Base-by-base conservation (phyloP, 306 rosid species). In the Begonia peltatifolia region DNA sequence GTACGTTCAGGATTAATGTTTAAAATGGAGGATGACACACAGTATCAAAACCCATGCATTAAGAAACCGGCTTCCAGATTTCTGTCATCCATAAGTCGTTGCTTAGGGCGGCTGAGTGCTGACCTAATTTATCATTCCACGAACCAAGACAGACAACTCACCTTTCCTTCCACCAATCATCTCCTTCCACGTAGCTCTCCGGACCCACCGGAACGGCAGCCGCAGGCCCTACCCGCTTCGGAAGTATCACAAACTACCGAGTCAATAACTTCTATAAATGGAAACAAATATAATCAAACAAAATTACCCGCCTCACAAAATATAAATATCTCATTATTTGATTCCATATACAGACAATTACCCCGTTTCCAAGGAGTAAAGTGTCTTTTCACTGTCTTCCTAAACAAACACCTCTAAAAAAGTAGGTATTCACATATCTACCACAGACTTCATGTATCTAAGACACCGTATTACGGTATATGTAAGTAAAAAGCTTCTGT, bases 81-180 rank as follows among this genome's bases (percentile, higher is more conserved):
- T 1, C 46, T 42, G n/a, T n/a, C n/a, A 49, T 41, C 6, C 47
- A 2, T 9, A 55, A 55, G 30, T 54, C 58, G 46, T 14, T 12
- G 42, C 43, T 49, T 18, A 65, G 76, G 95, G 97, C 87, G 94
- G 94, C 97, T 73, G 35, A 25, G 35, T 25, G 35, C 35, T 25
- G 82, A 72, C 89, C 76, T 66, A 68, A 68, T 74, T 73, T 65
- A 48, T 14, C 51, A 60, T 67, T 76, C 67, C 71, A 61, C 71
- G 71, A 66, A 71, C 67, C 74, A 55, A 64, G 63, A 59, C 69
- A 59, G 23, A 20, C 38, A 30, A 30, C 55, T 72, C 20, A 13
- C 63, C 80, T 76, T 79, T 76, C 52, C 47, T 22, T 7, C 9
- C 0, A 1, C 78, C 56, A 76, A 70, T 70, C 0, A 12, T 0